phyloP scores from a whole-genome alignment of 257 asterid species.

The Capsicum chinense region DNA sequence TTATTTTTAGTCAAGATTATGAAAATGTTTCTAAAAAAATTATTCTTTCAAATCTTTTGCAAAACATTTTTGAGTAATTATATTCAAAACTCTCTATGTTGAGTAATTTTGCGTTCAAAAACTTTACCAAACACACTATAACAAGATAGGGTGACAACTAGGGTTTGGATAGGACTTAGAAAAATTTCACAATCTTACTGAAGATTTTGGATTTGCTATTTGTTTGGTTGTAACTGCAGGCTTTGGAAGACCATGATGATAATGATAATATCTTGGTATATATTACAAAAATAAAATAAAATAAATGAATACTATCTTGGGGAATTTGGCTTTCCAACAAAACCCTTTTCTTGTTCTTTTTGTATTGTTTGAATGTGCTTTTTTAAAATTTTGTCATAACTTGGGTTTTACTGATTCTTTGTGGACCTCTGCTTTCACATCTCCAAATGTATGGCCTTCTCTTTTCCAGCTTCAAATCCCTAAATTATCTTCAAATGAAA shows the following conservation, averaged over 20 bases:
- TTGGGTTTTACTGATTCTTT: not conserved
- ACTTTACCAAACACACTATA: too few relatives aligned
- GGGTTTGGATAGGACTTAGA: too few relatives aligned
- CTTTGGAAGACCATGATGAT: not conserved
- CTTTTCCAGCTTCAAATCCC: not conserved
- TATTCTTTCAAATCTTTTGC: too few relatives aligned
- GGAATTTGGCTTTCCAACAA: not conserved
- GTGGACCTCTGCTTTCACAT: conserved; percentile 13
- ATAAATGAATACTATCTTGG: not conserved
- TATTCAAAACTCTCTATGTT: too few relatives aligned
- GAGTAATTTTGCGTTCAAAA: too few relatives aligned
- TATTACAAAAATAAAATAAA: too few relatives aligned
- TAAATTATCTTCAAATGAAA: not conserved
- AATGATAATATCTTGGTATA: not conserved
- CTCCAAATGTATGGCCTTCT: conserved; percentile 17
- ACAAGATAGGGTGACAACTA: too few relatives aligned
- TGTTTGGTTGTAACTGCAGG: conserved; percentile 21
- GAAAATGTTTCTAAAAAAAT: not conserved
- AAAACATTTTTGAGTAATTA: too few relatives aligned
- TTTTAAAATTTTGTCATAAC: not conserved
- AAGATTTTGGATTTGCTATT: conserved; percentile 14
- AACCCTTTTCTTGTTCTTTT: too few relatives aligned
- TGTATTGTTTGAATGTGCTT: not conserved
- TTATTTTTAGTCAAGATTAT: not conserved
- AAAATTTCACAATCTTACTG: not conserved